Evolutionary conservation across 805 yeast species (phyloP).

Genomic region (Hermanozyma aechmeae): DNA sequence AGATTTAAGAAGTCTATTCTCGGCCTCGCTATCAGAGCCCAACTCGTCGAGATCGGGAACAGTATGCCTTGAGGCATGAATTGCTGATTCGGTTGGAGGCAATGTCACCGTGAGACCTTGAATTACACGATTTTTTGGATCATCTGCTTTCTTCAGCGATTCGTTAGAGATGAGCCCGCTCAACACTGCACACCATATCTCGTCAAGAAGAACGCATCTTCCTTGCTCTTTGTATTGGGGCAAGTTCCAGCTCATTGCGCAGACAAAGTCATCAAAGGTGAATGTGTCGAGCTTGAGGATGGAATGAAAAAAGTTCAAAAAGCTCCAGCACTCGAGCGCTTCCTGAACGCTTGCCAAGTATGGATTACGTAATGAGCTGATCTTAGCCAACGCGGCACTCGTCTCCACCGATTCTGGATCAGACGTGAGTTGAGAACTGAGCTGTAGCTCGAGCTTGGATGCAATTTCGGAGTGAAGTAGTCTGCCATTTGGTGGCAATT

Average conservation of each 20-base stretch:
- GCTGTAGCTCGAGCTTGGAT: no score
- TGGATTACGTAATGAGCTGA: no score
- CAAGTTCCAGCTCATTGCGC: slow-evolving; percentile 41
- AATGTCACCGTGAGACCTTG: no score
- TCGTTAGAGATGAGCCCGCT: slow-evolving; percentile 42
- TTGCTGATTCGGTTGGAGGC: no score
- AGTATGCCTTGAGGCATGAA: no score
- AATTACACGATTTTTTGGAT: no score
- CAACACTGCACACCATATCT: slow-evolving; percentile 58
- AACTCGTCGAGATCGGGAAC: slow-evolving; percentile 1
- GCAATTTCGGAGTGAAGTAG: no score
- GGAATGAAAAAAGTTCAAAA: slow-evolving; percentile 59
- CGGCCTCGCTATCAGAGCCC: slow-evolving; percentile 14
- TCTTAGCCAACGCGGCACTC: no score
- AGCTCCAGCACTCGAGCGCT: slow-evolving; percentile 65
- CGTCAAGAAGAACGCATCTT: slow-evolving; percentile 48
- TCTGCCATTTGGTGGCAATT: slow-evolving; percentile 8
- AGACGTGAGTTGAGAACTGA: no score
- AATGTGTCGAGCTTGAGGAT: slow-evolving; percentile 61
- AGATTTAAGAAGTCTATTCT: slow-evolving; percentile 4
- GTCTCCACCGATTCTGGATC: no score
- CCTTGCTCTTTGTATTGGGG: slow-evolving; percentile 30
- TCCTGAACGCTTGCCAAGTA: no score
- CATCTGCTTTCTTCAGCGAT: slow-evolving; percentile 16
- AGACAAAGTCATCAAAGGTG: slow-evolving; percentile 70